Percentiles rank a stretch among this genome's conserved stretches.
phyloP scores from a whole-genome alignment of 345 rosid species.

The Populus alba region DNA sequence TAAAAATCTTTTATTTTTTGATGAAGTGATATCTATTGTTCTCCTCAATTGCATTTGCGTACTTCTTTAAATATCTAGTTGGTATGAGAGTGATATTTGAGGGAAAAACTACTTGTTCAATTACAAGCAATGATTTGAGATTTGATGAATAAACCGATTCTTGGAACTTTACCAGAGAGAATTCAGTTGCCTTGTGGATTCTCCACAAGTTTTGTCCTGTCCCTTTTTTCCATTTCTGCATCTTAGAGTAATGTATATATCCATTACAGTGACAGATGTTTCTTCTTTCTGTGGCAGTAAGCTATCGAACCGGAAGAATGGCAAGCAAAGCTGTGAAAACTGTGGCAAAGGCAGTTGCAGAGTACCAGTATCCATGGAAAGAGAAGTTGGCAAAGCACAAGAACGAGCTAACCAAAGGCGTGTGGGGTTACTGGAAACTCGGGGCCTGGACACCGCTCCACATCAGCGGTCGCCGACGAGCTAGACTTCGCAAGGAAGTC shows the following conservation, averaged over 20 bases:
- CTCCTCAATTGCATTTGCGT: not conserved
- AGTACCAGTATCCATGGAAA: slow-evolving; percentile 76
- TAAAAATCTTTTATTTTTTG: not conserved
- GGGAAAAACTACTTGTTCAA: not conserved
- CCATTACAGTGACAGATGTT: not conserved
- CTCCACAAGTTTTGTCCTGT: not conserved
- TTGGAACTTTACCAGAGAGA: not conserved
- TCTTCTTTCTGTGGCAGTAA: not conserved
- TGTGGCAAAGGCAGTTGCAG: slow-evolving; percentile 49
- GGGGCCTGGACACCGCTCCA: slow-evolving; percentile 91
- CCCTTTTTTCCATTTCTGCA: not conserved
- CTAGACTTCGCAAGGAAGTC: slow-evolving; percentile 86
- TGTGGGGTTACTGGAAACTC: slow-evolving; percentile 89
- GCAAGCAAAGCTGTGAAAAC: slow-evolving; percentile 73
- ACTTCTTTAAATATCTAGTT: not conserved
- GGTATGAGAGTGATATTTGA: not conserved
- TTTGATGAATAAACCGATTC: not conserved
- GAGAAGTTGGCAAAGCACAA: slow-evolving; percentile 70
- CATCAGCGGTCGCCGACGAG: slow-evolving; percentile 79
- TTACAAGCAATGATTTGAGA: not conserved
- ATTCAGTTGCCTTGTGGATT: not conserved
- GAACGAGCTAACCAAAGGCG: slow-evolving; percentile 74
- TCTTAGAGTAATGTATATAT: not conserved
- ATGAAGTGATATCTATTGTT: not conserved
- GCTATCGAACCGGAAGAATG: slow-evolving; percentile 31